Percentiles rank a stretch among this genome's conserved stretches.
These are phyloP conservation scores for Monilinia fructigena DNA, from an alignment of 2,329 filamentous ascomycete species.

Conservation along the genomic window DNA sequence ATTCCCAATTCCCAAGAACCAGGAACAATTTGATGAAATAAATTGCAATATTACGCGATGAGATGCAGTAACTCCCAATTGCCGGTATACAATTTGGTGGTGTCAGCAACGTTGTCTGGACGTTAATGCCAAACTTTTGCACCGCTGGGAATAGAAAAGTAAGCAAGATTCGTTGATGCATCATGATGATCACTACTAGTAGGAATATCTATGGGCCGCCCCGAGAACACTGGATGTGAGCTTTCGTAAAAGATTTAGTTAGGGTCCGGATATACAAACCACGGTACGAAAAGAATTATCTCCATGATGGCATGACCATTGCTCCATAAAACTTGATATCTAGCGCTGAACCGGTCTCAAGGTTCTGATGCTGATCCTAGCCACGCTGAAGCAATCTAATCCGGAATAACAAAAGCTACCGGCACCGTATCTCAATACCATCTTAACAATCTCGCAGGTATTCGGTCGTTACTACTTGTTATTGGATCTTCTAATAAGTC, in stretches of 20 bases:
- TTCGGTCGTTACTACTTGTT: not conserved
- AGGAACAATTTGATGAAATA: not conserved
- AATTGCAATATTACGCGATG: constrained; percentile 7
- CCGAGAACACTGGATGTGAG: not conserved
- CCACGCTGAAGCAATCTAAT: not conserved
- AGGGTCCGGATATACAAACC: not conserved
- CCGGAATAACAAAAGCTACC: not conserved
- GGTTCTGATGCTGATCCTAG: not conserved
- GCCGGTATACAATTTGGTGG: not conserved
- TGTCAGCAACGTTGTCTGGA: constrained; percentile 9
- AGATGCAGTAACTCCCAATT: not conserved
- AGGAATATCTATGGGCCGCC: not conserved
- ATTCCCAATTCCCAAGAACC: constrained; percentile 9
- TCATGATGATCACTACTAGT: no score
- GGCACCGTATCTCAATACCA: not conserved
- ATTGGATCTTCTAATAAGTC: not conserved
- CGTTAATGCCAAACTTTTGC: not conserved
- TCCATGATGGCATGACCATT: not conserved
- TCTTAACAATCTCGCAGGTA: not conserved
- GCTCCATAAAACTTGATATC: not conserved
- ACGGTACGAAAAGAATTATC: not conserved
- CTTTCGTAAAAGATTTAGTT: not conserved
- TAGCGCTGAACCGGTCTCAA: not conserved
- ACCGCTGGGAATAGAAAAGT: not conserved
- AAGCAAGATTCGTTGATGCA: not conserved